Evolutionary conservation across 116 monocot species (phyloP), one percentile per base, ranked within the genome.

Genomic region (Papilionanthe hybrid): DNA sequence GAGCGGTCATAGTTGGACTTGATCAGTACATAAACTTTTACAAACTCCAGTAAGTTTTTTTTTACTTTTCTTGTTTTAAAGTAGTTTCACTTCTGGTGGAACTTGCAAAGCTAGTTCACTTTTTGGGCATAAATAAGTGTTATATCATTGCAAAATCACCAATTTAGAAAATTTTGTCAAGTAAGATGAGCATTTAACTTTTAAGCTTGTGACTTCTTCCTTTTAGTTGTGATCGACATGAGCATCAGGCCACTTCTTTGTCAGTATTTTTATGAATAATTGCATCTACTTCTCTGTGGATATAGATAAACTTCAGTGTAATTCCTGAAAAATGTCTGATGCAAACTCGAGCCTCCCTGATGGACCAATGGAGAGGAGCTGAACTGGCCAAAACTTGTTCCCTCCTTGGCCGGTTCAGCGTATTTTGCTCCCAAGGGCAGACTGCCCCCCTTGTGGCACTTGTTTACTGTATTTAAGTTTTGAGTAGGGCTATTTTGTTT

Each of bases 21-120:
- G 89, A 89, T 78, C 86, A 86, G 43, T 80, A 86, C 79, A 86
- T 89, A 69, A 89, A 89, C 63, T 89, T 80, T 79, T 89, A 96
- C 83, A 96, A 96, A 79, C 87, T 96, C 71, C 94, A 94, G 96
- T 96, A 76, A 89, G 94, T 32, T 19, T 32, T 19, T 45, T 45
- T 48, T 78, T 65, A 50, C 60, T 77, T 32, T 49, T 58, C 78
- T 65, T 66, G 56, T 23, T 53, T 65, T n/a, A 2, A 75, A 75
- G 49, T 75, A 20, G 49, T 50, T 73, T 73, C 75, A 49, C 42
- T 23, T 75, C 4, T 75, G 49, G 27, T 75, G 45, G 27, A 75
- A 48, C 20, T 73, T 43, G 9, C 42, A 43, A 0, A n/a, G 73
- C n/a, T 60, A 60, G 4, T 69, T 15, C 32, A 1, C 32, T 32